These are phyloP conservation scores for Arthrobotrys entomopaga DNA, from an alignment of 2,329 filamentous ascomycete species.

Conservation along the genomic window DNA sequence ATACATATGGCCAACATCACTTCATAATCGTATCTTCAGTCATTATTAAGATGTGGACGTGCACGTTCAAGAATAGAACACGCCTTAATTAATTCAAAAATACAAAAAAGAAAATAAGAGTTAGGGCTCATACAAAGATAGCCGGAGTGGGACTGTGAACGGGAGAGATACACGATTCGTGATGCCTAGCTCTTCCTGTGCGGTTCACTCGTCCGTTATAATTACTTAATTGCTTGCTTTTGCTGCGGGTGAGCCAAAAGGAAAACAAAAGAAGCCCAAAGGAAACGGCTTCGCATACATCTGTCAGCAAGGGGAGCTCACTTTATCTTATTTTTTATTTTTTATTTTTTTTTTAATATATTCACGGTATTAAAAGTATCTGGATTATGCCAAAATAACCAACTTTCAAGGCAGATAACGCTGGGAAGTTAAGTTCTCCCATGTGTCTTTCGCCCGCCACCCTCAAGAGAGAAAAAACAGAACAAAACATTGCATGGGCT, in stretches of 20 bases:
- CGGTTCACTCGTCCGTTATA: neutral
- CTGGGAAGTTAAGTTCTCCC: slow-evolving; percentile 15
- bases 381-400: slow-evolving; percentile 24
- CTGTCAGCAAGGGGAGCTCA: slow-evolving; percentile 27
- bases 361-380: slow-evolving; percentile 26
- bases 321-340: slow-evolving; percentile 1
- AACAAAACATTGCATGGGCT: slow-evolving; percentile 4
- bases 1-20: slow-evolving; percentile 32
- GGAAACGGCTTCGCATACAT: slow-evolving; percentile 27
- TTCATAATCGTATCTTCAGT: slow-evolving; percentile 6
- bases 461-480: slow-evolving; percentile 23
- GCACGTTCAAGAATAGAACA: slow-evolving; percentile 48
- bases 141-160: slow-evolving; percentile 43
- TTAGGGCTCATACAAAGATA: slow-evolving; percentile 53
- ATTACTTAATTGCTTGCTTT: slow-evolving; percentile 19
- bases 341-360: slow-evolving; percentile 15
- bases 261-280: slow-evolving; percentile 14
- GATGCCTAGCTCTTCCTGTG: slow-evolving; percentile 7
- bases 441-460: too few relatives aligned
- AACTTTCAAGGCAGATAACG: slow-evolving; percentile 43
- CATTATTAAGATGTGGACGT: neutral
- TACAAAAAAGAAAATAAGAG: slow-evolving; percentile 1
- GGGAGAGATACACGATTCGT: slow-evolving; percentile 34
- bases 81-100: slow-evolving; percentile 15
- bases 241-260: neutral